Evolutionary conservation across 345 rosid species (phyloP).

Genomic region (Atalantia buxifolia): DNA sequence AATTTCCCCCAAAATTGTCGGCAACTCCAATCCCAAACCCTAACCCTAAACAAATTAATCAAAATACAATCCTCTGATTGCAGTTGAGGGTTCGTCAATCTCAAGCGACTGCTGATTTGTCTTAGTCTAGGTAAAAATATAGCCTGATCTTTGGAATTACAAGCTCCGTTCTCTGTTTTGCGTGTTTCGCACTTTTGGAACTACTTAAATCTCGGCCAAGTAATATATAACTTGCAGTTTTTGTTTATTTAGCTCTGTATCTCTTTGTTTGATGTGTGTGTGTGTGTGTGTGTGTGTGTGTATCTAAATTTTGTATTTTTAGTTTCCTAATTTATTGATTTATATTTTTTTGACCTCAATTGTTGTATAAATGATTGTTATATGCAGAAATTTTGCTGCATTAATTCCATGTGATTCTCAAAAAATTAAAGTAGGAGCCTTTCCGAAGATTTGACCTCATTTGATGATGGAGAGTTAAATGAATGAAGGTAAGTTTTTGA

Average conservation of each 20-base stretch:
- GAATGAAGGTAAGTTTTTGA: neutral
- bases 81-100: neutral
- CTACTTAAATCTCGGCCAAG: neutral
- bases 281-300: too few species aligned
- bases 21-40: neutral
- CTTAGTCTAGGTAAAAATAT: neutral
- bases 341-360: neutral
- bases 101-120: too few species aligned
- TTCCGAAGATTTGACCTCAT: neutral
- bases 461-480: neutral
- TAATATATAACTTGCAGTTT: neutral
- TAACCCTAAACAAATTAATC: neutral
- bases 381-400: neutral
- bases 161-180: neutral
- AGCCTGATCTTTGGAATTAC: neutral
- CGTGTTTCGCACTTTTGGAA: neutral
- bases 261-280: neutral
- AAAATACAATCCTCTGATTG: neutral
- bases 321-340: neutral
- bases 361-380: neutral
- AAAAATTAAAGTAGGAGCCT: neutral
- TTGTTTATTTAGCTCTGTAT: neutral
- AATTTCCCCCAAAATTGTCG: too few species aligned
- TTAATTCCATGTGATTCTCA: neutral
- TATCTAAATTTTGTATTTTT: neutral